Evolutionary conservation across 495 filamentous ascomycete genomes (phyloP).

Genomic region (Bombardia bombarda): DNA sequence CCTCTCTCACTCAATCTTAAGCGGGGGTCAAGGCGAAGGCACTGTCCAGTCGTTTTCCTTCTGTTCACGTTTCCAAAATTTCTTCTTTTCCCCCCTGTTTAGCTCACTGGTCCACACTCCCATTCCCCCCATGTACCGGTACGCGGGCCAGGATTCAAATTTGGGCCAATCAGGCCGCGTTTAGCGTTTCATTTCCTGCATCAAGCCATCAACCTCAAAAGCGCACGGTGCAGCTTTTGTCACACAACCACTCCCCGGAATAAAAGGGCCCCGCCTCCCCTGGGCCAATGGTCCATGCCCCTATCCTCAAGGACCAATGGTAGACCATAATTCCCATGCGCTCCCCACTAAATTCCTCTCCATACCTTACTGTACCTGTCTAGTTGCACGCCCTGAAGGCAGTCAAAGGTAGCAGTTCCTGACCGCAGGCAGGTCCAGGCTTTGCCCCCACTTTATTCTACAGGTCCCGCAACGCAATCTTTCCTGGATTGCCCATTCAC

Average conservation of each 20-base stretch:
- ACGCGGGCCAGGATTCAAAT: constrained; percentile 2
- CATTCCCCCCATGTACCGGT: constrained; percentile 3
- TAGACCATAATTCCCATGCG: constrained; percentile 12
- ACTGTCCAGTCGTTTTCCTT: constrained; percentile 7
- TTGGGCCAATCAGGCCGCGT: constrained; percentile 11
- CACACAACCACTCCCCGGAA: constrained; percentile 5
- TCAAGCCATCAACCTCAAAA: constrained; percentile 9
- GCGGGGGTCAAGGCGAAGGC: constrained; percentile 8
- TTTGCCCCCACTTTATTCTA: constrained; percentile 14
- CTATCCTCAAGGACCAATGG: constrained; percentile 10
- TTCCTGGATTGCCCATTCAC: constrained; percentile 13
- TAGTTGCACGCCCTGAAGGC: constrained; percentile 11
- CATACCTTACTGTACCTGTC: too few species aligned
- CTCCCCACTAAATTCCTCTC: too few species aligned
- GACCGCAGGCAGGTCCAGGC: too few species aligned
- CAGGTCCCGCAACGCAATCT: constrained; percentile 15
- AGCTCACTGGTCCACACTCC: constrained; percentile 1
- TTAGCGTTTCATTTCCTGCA: constrained; percentile 13
- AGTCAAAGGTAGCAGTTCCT: constrained; percentile 6
- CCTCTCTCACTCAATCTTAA: too few species aligned
- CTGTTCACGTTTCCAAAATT: constrained; percentile 14
- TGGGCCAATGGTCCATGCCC: too few species aligned
- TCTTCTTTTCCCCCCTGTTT: constrained; percentile 15
- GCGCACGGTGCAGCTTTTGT: constrained; percentile 9
- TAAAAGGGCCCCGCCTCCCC: not conserved